Base-by-base conservation (phyloP, 495 filamentous ascomycete genomes). In the Daldinia caldariorum region DNA sequence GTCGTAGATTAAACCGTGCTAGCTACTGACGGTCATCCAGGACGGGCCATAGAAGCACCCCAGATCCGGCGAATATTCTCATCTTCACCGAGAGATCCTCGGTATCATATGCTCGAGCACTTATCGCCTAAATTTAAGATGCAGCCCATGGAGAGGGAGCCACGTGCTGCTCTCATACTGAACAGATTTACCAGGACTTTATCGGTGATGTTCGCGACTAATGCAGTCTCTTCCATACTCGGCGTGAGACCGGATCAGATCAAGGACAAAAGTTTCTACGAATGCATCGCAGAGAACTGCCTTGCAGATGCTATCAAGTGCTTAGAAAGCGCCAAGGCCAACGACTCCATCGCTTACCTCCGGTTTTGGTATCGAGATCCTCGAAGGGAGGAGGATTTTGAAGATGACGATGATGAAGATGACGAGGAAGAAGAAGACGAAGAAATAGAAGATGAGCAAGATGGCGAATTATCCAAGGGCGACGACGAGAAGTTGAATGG, bases 321-420 rank as follows among this genome's bases (percentile, higher is more conserved):
- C 69, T 78, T 97, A 47, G 92, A 96, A 75, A 89, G 89, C 69
- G 93, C 93, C 6, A 96, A 97, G 75, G 89, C 89, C n/a, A 96
- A 97, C 71, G 92, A 96, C 69, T 96, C 93, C 12, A 96, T 97
- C 70, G 93, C 93, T 13, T 97, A 97, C 71, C 83, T 97, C 57
- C 90, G 93, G n/a, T 97, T 97, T 74, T 92, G 88, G 85, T 94
- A 89, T 76, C 86, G 91, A 37, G 90, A 96, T 77, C 93, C 92
- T 31, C 83, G 85, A 60, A 69, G 72, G 60, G 71, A 77, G 31
- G 80, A 83, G 9, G 70, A 72, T 43, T 75, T 74, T 26, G 74
- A 78, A 20, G 63, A 58, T 3, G 74, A 71, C 4, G 75, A 78
- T 13, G 72, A 72, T 1, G 77, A 79, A 10, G 75, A 80, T 0